These are phyloP conservation scores for Neonectria faginata DNA, from an alignment of 2,329 filamentous ascomycete species.

Conservation along the genomic window DNA sequence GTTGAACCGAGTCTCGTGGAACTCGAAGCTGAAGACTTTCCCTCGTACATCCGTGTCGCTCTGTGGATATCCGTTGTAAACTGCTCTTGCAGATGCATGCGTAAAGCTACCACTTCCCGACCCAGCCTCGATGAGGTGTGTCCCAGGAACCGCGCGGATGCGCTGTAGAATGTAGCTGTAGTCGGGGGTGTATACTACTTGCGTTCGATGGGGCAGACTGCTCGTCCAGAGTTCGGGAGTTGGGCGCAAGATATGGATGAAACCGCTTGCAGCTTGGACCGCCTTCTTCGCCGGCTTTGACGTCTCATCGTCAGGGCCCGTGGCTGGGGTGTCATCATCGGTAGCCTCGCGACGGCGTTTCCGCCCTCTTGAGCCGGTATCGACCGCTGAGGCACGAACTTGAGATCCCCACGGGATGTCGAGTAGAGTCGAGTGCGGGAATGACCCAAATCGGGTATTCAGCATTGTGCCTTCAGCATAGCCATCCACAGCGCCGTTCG, in stretches of 20 bases:
- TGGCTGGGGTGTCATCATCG: constrained; percentile 57
- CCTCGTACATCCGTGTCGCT: constrained; percentile 63
- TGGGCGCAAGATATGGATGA: constrained; percentile 81
- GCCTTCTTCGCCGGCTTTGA: constrained; percentile 59
- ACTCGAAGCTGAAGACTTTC: constrained; percentile 86
- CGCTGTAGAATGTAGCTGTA: constrained; percentile 87
- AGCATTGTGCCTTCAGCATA: constrained; percentile 83
- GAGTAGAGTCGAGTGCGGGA: constrained; percentile 82
- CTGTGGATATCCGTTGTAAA: constrained; percentile 77
- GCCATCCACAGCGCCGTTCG: constrained; percentile 73
- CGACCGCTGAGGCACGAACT: constrained; percentile 87
- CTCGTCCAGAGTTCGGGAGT: constrained; percentile 87
- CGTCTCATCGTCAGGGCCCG: constrained; percentile 52
- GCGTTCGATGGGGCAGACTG: constrained; percentile 82
- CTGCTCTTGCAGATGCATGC: constrained; percentile 79
- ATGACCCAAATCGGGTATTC: constrained; percentile 95
- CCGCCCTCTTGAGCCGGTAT: constrained; percentile 88
- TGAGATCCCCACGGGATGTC: constrained; percentile 91
- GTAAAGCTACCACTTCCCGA: constrained; percentile 87
- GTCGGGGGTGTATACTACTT: constrained; percentile 88
- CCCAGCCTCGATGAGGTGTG: constrained; percentile 81
- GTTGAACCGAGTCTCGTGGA: constrained; percentile 77
- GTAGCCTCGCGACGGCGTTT: constrained; percentile 67
- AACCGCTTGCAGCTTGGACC: constrained; percentile 71
- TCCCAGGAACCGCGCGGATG: constrained; percentile 78